These are phyloP conservation scores for Tricholoma matsutake DNA, from an alignment of 768 basidiomycete genomes.

Conservation along the genomic window DNA sequence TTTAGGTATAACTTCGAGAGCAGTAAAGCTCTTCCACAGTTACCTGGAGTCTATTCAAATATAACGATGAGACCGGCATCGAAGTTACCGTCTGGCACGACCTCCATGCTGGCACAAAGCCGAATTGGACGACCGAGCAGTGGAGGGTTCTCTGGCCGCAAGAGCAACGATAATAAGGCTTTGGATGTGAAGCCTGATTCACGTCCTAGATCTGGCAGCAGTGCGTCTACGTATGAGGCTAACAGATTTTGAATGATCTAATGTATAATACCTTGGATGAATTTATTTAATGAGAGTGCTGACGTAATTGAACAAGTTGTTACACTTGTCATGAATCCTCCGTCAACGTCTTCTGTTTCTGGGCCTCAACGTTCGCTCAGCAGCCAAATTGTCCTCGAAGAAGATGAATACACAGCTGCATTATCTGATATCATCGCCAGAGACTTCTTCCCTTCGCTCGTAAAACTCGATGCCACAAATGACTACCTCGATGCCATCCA, in stretches of 20 bases:
- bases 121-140: conserved; percentile 44
- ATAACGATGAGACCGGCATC: conserved; percentile 46
- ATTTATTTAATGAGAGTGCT: neutral
- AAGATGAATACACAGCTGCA: conserved; percentile 92
- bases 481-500: conserved; percentile 78
- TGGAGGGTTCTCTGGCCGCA: conserved; percentile 27
- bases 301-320: neutral
- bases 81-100: conserved; percentile 35
- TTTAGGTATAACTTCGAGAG: conserved; percentile 25
- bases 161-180: conserved; percentile 26
- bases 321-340: conserved; percentile 10
- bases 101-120: conserved; percentile 43
- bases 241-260: no score
- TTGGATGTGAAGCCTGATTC: conserved; percentile 8
- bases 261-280: conserved; percentile 2
- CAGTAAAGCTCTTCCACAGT: conserved; percentile 38
- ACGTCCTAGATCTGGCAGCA: conserved; percentile 17
- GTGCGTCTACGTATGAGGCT: neutral
- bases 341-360: conserved; percentile 13
- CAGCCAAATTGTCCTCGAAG: conserved; percentile 71
- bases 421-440: conserved; percentile 92
- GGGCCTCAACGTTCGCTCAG: conserved; percentile 57
- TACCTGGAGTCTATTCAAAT: conserved; percentile 41
- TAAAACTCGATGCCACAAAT: conserved; percentile 86
- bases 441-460: conserved; percentile 96